Percentiles rank a stretch among this genome's conserved stretches.
Conservation (phyloP, 169 alveolate species). For the Babesia ovata region DNA sequence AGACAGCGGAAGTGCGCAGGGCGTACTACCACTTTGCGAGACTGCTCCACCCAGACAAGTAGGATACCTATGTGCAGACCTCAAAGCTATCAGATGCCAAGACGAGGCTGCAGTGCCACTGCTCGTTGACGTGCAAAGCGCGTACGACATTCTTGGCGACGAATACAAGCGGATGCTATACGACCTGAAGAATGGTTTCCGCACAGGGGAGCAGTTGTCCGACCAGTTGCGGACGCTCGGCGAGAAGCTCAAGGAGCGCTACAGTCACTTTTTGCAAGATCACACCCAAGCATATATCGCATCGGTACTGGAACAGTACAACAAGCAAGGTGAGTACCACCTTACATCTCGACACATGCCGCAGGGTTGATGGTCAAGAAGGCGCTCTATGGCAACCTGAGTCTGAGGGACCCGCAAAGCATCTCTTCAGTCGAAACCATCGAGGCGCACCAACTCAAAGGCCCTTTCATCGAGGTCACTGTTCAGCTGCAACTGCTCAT, state of each 20-base stretch:
- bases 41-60: conserved; percentile 93
- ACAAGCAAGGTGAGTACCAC: conserved; percentile 22
- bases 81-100: background rate
- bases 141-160: conserved; percentile 60
- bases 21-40: conserved; percentile 87
- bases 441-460: conserved; percentile 32
- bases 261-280: conserved; percentile 38
- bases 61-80: background rate
- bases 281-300: conserved; percentile 28
- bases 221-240: conserved; percentile 14
- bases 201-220: conserved; percentile 1
- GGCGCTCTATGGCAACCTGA: conserved; percentile 69
- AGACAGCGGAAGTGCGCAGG: conserved; percentile 72
- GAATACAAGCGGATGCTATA: conserved; percentile 60
- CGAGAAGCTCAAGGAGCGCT: conserved; percentile 38
- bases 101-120: conserved; percentile 1
- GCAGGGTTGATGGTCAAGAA: conserved; percentile 60
- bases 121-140: conserved; percentile 28
- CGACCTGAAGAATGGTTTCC: conserved; percentile 50
- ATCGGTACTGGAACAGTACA: conserved; percentile 34
- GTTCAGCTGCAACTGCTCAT: conserved; percentile 62
- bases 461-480: conserved; percentile 68
- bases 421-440: conserved; percentile 52
- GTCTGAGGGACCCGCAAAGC: conserved; percentile 43
- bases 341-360: background rate